Conservation (phyloP, 345 rosid genomes). For the Arabidopsis suecica region DNA sequence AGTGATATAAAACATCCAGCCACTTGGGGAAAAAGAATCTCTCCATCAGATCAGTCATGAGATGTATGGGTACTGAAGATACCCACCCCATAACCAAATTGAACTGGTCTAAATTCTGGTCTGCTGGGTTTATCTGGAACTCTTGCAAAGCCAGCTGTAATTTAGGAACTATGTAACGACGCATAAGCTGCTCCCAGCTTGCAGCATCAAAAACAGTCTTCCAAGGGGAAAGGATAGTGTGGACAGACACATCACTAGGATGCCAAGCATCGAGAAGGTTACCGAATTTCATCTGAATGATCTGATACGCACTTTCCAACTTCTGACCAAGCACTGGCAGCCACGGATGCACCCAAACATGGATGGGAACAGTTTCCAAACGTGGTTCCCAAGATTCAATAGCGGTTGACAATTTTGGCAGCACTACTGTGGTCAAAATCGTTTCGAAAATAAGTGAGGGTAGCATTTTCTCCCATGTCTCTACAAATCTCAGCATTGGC, state of each 20-base stretch:
- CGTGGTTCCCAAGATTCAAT: conserved; percentile 87
- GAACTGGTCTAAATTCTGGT: conserved; percentile 76
- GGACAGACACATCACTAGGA: conserved; percentile 79
- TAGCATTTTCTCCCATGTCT: conserved; percentile 72
- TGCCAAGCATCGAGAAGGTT: conserved; percentile 87
- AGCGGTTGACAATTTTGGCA: conserved; percentile 79
- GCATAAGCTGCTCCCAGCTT: conserved; percentile 90
- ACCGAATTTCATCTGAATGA: conserved; percentile 75
- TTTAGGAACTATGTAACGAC: conserved; percentile 81
- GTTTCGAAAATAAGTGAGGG: conserved; percentile 64
- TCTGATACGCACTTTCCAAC: conserved; percentile 75
- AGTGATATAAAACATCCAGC: conserved; percentile 81
- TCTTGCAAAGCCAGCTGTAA: conserved; percentile 78
- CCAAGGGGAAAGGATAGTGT: conserved; percentile 83
- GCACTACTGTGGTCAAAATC: conserved; percentile 62
- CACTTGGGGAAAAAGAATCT: conserved; percentile 83
- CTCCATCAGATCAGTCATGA: conserved; percentile 88
- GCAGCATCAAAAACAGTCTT: conserved; percentile 82
- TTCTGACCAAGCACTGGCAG: conserved; percentile 72
- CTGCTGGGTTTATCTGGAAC: conserved; percentile 76
- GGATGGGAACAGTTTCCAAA: conserved; percentile 77
- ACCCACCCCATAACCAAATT: conserved; percentile 84
- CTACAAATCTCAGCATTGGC: conserved; percentile 88
- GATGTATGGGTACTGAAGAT: conserved; percentile 74
- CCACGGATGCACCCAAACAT: conserved; percentile 96